phyloP scores from a whole-genome alignment of 1,284 basidiomycete genomes.

The Tilletia caries region DNA sequence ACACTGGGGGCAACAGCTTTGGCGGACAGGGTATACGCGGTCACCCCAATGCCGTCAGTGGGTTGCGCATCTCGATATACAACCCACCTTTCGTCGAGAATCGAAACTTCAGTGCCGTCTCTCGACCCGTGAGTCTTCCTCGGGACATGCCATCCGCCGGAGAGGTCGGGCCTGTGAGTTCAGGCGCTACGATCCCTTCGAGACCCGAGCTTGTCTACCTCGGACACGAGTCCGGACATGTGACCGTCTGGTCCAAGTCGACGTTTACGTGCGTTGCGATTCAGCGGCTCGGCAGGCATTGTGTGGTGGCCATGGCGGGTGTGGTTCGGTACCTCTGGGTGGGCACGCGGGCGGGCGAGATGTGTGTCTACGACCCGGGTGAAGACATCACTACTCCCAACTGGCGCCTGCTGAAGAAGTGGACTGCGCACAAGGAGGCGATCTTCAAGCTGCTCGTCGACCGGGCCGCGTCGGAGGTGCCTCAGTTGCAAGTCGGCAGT shows the following conservation, averaged over 20 bases:
- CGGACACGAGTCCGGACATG: conserved; percentile 87
- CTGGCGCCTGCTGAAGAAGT: conserved; percentile 83
- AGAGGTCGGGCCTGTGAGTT: conserved; percentile 71
- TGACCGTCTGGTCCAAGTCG: conserved; percentile 68
- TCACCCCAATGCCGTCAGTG: conserved; percentile 15
- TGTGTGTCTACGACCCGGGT: conserved; percentile 71
- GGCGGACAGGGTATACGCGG: not conserved
- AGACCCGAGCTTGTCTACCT: conserved; percentile 70
- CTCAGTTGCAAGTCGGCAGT: conserved; percentile 69
- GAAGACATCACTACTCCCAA: not conserved
- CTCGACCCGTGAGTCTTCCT: conserved; percentile 32
- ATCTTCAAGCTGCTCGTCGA: conserved; percentile 69
- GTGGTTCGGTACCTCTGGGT: conserved; percentile 66
- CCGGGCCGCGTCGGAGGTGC: conserved; percentile 15
- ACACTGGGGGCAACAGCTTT: not conserved
- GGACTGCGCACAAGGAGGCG: conserved; percentile 76
- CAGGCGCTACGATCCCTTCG: conserved; percentile 72
- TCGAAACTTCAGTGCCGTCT: conserved; percentile 47
- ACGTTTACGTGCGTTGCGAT: conserved; percentile 19
- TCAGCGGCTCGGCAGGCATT: not conserved
- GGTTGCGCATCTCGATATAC: conserved; percentile 42
- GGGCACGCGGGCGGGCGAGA: conserved; percentile 74
- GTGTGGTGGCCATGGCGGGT: conserved; percentile 25
- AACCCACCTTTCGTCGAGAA: conserved; percentile 42
- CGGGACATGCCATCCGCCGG: conserved; percentile 60